Percentiles rank a stretch among this genome's conserved stretches.
These are phyloP conservation scores for Talaromyces sp. DNA, from an alignment of 2,329 filamentous ascomycete species.

Conservation along the genomic window DNA sequence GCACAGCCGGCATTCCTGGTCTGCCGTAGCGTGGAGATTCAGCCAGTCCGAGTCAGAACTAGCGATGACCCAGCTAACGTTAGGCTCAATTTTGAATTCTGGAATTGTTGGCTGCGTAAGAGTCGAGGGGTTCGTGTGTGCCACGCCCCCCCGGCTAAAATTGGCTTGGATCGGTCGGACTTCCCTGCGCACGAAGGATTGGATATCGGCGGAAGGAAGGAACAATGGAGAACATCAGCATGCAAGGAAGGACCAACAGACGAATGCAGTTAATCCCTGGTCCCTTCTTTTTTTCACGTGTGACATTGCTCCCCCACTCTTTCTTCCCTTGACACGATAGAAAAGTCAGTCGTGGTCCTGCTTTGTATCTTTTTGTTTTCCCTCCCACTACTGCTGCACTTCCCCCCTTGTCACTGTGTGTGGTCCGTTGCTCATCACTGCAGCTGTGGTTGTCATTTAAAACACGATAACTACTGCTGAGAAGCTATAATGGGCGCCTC, in stretches of 20 bases:
- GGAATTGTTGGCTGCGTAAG: neutral
- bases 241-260: neutral
- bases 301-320: neutral
- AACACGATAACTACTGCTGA: neutral
- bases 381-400: neutral
- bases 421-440: neutral
- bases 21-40: neutral
- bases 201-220: neutral
- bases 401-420: neutral
- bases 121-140: neutral
- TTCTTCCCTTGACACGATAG: neutral
- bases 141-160: neutral
- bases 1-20: neutral
- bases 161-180: neutral
- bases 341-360: neutral
- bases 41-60: neutral
- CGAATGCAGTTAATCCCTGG: neutral
- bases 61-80: too few species aligned
- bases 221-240: neutral
- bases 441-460: neutral
- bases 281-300: neutral
- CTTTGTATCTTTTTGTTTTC: neutral
- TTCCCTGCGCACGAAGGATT: neutral
- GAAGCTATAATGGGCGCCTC: neutral
- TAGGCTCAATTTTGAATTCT: neutral